phyloP scores from a whole-genome alignment of 2,329 filamentous ascomycete genomes.

The Colletotrichum sojae region DNA sequence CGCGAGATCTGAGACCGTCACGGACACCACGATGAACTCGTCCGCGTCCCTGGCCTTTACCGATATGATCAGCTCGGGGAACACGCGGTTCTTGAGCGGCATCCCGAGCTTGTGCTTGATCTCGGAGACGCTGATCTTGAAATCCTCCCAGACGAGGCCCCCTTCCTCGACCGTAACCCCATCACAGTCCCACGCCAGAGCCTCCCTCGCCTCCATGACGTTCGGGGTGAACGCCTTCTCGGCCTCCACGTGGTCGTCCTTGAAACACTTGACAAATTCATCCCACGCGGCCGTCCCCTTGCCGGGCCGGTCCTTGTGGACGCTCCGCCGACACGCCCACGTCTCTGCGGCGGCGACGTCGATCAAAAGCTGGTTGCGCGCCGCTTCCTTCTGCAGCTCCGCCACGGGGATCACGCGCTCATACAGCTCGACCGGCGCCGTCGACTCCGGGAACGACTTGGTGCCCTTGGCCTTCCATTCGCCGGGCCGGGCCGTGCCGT shows the following conservation, averaged over 20 bases:
- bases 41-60: slow-evolving; percentile 54
- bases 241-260: slow-evolving; percentile 60
- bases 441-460: slow-evolving; percentile 65
- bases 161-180: slow-evolving; percentile 56
- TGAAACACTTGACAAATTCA: slow-evolving; percentile 74
- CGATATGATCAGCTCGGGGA: slow-evolving; percentile 76
- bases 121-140: slow-evolving; percentile 70
- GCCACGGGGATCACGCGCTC: slow-evolving; percentile 63
- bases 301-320: slow-evolving; percentile 68
- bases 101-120: slow-evolving; percentile 73
- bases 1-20: slow-evolving; percentile 64
- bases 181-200: slow-evolving; percentile 62
- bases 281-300: slow-evolving; percentile 71
- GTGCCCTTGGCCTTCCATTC: slow-evolving; percentile 67
- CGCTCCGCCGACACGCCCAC: slow-evolving; percentile 76
- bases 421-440: slow-evolving; percentile 66
- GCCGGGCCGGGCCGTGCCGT: slow-evolving; percentile 48
- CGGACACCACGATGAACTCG: slow-evolving; percentile 71
- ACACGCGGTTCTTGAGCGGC: slow-evolving; percentile 75
- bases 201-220: slow-evolving; percentile 52
- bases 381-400: slow-evolving; percentile 58
- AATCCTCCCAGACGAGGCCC: slow-evolving; percentile 60
- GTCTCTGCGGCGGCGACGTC: slow-evolving; percentile 58
- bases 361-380: slow-evolving; percentile 49
- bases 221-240: slow-evolving; percentile 58